Conservation (phyloP, 2,329 filamentous ascomycete genomes). For the Claviceps capensis region DNA sequence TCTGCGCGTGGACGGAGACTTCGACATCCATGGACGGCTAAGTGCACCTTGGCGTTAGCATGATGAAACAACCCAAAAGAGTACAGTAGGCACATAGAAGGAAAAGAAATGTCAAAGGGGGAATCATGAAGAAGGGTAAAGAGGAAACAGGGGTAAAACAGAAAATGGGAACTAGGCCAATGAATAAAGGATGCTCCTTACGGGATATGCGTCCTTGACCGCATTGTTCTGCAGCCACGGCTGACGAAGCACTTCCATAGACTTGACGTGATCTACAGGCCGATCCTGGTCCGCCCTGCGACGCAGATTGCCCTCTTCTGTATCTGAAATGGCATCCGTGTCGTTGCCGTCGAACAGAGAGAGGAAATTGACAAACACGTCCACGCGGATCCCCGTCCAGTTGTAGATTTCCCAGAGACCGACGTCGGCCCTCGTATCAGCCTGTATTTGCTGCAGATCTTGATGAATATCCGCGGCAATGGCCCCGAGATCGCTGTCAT, state of each 20-base stretch:
- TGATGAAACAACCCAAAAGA: neutral
- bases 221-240: slow-evolving; percentile 11
- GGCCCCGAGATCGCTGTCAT: slow-evolving; percentile 23
- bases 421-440: slow-evolving; percentile 37
- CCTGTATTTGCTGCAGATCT: slow-evolving; percentile 49
- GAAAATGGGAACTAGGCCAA: neutral
- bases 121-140: too few relatives aligned
- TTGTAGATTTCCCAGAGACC: slow-evolving; percentile 56
- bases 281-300: neutral
- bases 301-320: neutral
- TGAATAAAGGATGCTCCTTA: slow-evolving; percentile 10
- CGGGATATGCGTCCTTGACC: slow-evolving; percentile 14
- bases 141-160: neutral
- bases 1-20: slow-evolving; percentile 18
- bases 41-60: neutral
- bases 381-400: slow-evolving; percentile 61
- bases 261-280: neutral
- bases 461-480: slow-evolving; percentile 50
- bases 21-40: slow-evolving; percentile 29
- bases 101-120: neutral
- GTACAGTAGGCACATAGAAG: slow-evolving; percentile 4
- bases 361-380: slow-evolving; percentile 74
- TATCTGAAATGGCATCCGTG: neutral
- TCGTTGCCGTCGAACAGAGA: slow-evolving; percentile 28
- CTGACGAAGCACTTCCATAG: slow-evolving; percentile 2